Evolutionary conservation across 169 alveolate species (phyloP).

Genomic region (Eimeria acervulina): DNA sequence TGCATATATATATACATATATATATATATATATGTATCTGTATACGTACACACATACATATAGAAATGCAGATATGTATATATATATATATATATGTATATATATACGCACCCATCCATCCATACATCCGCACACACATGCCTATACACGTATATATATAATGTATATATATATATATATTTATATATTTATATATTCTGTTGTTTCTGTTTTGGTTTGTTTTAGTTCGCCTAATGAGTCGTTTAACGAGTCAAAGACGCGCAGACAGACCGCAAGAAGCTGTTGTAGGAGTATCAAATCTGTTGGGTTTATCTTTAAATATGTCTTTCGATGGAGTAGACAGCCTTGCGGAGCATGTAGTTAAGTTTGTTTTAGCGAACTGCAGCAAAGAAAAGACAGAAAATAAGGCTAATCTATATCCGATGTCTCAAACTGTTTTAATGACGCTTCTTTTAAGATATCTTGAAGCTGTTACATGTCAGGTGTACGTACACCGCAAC

Average conservation of each 20-base stretch:
- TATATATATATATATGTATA: not conserved
- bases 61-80: not conserved
- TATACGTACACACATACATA: not conserved
- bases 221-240: not conserved
- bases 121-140: too few relatives aligned
- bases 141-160: not conserved
- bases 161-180: not conserved
- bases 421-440: not conserved
- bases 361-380: not conserved
- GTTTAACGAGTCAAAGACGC: not conserved
- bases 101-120: not conserved
- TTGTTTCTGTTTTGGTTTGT: not conserved
- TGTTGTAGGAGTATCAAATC: not conserved
- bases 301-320: not conserved
- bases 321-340: not conserved
- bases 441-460: not conserved
- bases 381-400: not conserved
- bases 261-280: not conserved
- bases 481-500: not conserved
- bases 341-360: not conserved
- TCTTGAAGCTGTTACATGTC: not conserved
- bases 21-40: not conserved
- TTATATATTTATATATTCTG: not conserved
- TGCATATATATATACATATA: not conserved
- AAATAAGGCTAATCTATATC: not conserved